Evolutionary conservation across 805 yeast genomes (phyloP).

Genomic region (Clavispora asparagi): DNA sequence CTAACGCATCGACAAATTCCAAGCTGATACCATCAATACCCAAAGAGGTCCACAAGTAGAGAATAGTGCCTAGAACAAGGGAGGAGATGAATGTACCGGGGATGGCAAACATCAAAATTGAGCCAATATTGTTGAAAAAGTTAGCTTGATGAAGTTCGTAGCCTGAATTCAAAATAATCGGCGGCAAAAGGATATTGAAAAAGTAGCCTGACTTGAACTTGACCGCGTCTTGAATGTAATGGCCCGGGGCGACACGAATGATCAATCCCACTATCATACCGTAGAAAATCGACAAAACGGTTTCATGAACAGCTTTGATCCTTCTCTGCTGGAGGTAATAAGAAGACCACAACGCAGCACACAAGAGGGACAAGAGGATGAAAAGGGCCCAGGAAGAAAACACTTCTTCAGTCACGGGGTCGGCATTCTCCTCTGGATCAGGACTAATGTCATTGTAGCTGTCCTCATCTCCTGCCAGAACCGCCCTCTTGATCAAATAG

Average conservation of each 20-base stretch:
- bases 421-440: conserved; percentile 56
- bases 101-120: conserved; percentile 89
- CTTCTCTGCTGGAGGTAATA: conserved; percentile 87
- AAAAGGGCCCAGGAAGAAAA: conserved; percentile 97
- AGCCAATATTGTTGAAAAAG: conserved; percentile 86
- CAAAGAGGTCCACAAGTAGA: conserved; percentile 84
- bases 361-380: conserved; percentile 71
- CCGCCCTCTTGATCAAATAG: conserved; percentile 29
- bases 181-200: conserved; percentile 91
- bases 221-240: conserved; percentile 93
- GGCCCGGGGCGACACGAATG: conserved; percentile 90
- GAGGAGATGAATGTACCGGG: conserved; percentile 96
- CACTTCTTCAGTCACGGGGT: conserved; percentile 90
- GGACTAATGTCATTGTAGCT: conserved; percentile 39
- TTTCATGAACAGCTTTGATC: conserved; percentile 95
- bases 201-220: conserved; percentile 92
- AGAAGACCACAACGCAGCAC: conserved; percentile 91
- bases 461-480: conserved; percentile 23
- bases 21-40: conserved; percentile 86
- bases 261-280: conserved; percentile 95
- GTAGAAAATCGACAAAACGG: conserved; percentile 90
- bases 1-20: conserved; percentile 94
- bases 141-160: conserved; percentile 95
- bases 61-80: conserved; percentile 79
- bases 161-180: conserved; percentile 93